These are phyloP conservation scores for Daldinia decipiens DNA, from an alignment of 495 filamentous ascomycete genomes.

Conservation along the genomic window DNA sequence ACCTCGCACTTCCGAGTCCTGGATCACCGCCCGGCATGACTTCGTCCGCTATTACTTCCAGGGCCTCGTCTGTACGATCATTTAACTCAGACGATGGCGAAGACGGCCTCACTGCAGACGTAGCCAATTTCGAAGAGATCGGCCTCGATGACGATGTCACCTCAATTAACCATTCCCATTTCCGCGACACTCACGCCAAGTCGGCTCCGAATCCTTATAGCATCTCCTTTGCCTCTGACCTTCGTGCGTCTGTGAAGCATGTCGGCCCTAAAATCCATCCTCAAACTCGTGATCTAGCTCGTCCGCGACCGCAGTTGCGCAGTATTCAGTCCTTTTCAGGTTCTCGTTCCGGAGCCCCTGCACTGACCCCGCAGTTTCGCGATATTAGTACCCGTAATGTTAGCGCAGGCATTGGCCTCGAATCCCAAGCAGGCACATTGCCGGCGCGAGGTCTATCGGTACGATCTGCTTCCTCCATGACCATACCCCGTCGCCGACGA, in stretches of 20 bases:
- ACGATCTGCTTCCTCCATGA: constrained; percentile 48
- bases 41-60: constrained; percentile 82
- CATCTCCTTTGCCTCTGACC: constrained; percentile 55
- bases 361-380: constrained; percentile 41
- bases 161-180: constrained; percentile 50
- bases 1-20: constrained; percentile 64
- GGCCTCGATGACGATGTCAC: constrained; percentile 76
- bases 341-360: constrained; percentile 31
- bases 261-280: constrained; percentile 40
- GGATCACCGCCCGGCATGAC: constrained; percentile 86
- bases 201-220: constrained; percentile 53
- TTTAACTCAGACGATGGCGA: constrained; percentile 69
- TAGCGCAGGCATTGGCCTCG: constrained; percentile 40
- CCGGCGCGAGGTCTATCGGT: constrained; percentile 51
- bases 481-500: constrained; percentile 45
- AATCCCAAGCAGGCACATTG: constrained; percentile 48
- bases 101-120: constrained; percentile 72
- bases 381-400: constrained; percentile 44
- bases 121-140: constrained; percentile 92
- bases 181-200: constrained; percentile 60
- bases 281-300: constrained; percentile 45
- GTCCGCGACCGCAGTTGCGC: constrained; percentile 32
- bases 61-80: constrained; percentile 88
- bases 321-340: constrained; percentile 36
- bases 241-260: constrained; percentile 53